Conservation (phyloP, 352 stramenopile species). For the Halophytophthora polymorphica region DNA sequence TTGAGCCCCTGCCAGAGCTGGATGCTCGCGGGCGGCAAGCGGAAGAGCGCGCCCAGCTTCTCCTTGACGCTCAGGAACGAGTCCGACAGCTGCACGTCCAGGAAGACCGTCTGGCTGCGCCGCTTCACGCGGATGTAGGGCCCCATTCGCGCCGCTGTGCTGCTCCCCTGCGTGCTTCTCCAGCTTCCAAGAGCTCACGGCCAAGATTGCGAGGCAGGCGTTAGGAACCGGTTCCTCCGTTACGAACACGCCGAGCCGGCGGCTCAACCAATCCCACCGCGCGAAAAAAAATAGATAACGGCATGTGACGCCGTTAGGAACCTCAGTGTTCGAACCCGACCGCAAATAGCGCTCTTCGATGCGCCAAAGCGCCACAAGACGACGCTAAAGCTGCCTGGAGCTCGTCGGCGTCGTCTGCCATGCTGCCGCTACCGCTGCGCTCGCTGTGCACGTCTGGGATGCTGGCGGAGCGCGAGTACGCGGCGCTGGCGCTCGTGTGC, state of each 20-base stretch:
- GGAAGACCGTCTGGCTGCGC: constrained; percentile 82
- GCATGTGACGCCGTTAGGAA: too few relatives aligned
- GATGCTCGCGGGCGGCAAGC: constrained; percentile 51
- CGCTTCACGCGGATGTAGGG: constrained; percentile 90
- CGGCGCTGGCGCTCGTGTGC: constrained; percentile 20
- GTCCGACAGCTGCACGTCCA: constrained; percentile 77
- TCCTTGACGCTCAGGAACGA: constrained; percentile 84
- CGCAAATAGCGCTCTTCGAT: neutral
- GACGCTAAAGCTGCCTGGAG: too few relatives aligned
- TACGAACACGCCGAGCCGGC: too few relatives aligned
- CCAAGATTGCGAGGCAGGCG: neutral
- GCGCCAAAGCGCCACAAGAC: too few relatives aligned
- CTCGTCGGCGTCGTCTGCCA: constrained; percentile 1
- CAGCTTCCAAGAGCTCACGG: constrained; percentile 3
- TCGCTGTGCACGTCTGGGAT: constrained; percentile 18
- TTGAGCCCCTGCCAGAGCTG: constrained; percentile 72
- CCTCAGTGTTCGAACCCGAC: neutral
- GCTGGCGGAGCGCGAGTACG: constrained; percentile 15
- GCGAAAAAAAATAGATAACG: too few relatives aligned
- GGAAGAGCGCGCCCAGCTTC: constrained; percentile 69
- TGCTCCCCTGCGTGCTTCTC: neutral
- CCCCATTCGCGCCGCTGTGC: constrained; percentile 28
- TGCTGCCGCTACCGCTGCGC: constrained; percentile 14
- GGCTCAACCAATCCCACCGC: too few relatives aligned
- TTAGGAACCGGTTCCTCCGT: too few relatives aligned